Evolutionary conservation across 176 grass and related monocot species (phyloP).

Genomic region (Bonia amplexicaulis): DNA sequence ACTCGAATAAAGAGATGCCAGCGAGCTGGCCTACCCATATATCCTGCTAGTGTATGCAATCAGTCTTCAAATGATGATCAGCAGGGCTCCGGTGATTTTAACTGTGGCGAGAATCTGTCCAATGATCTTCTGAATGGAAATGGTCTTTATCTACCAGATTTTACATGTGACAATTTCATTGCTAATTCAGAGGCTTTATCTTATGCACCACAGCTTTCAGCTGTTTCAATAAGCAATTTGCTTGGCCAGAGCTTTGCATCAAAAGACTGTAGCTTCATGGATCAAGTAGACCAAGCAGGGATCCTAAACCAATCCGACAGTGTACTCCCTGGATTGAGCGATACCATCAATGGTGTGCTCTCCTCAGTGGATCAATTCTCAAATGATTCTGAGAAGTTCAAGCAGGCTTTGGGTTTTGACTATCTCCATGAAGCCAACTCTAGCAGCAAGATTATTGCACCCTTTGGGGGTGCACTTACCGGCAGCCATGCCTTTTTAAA

Average conservation of each 20-base stretch:
- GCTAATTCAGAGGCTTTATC: constrained; percentile 45
- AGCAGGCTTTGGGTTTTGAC: constrained; percentile 50
- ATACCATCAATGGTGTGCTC: constrained; percentile 39
- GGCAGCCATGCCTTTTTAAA: constrained; percentile 85
- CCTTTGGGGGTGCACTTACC: constrained; percentile 42
- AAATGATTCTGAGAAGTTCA: constrained; percentile 56
- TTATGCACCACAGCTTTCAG: constrained; percentile 46
- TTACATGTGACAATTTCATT: constrained; percentile 57
- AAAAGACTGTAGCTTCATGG: constrained; percentile 50
- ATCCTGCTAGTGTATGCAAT: constrained; percentile 60
- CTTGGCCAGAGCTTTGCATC: constrained; percentile 51
- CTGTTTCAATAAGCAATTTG: constrained; percentile 54
- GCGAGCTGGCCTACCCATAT: constrained; percentile 65
- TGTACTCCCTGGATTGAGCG: constrained; percentile 47
- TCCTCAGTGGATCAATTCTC: constrained; percentile 54
- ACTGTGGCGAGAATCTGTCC: constrained; percentile 41
- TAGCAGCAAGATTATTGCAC: constrained; percentile 47
- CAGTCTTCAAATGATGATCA: constrained; percentile 60
- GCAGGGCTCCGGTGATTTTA: constrained; percentile 40
- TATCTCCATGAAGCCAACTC: constrained; percentile 55
- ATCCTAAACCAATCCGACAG: constrained; percentile 55
- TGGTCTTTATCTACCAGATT: constrained; percentile 49
- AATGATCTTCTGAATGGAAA: constrained; percentile 54
- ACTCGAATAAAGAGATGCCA: constrained; percentile 90
- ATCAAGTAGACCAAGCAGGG: constrained; percentile 45